Evolutionary conservation across 1,284 basidiomycete genomes (phyloP).

Genomic region (Hypsizygus ulmarius): DNA sequence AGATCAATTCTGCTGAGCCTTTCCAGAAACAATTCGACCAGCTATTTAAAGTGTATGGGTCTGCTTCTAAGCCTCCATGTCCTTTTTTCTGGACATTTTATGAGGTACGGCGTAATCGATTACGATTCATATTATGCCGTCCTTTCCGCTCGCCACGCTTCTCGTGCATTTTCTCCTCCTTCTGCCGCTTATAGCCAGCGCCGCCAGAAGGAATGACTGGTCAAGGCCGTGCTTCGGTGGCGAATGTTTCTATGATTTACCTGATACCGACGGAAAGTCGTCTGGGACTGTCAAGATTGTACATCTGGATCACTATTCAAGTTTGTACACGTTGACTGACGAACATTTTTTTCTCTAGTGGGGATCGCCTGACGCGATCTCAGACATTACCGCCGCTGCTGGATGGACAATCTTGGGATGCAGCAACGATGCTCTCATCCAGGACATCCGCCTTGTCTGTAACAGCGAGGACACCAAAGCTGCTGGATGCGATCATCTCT

Average conservation of each 20-base stretch:
- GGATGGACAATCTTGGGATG: slow-evolving; percentile 53
- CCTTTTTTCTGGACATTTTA: no score
- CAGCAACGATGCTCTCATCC: slow-evolving; percentile 33
- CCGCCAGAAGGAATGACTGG: slow-evolving; percentile 12
- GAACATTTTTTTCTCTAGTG: slow-evolving; percentile 27
- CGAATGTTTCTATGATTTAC: slow-evolving; percentile 17
- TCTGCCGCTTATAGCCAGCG: no score
- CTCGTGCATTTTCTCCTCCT: no score
- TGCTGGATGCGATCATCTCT: slow-evolving; percentile 42
- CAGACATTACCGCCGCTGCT: slow-evolving; percentile 50
- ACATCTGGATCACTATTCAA: slow-evolving; percentile 9
- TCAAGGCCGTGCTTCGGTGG: slow-evolving; percentile 14
- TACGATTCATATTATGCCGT: no score
- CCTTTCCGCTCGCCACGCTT: no score
- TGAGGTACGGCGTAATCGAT: no score
- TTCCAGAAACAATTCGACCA: no score
- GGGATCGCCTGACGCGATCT: slow-evolving; percentile 40
- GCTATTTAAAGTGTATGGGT: no score
- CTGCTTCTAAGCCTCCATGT: no score
- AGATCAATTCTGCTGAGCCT: no score
- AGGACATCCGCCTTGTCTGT: slow-evolving; percentile 22
- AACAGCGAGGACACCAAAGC: slow-evolving; percentile 6
- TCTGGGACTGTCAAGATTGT: slow-evolving; percentile 31
- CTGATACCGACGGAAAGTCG: not conserved
- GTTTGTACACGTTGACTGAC: not conserved